These are phyloP conservation scores for Smallanthus sonchifolius DNA, from an alignment of 129 eudicot species.

Conservation along the genomic window DNA sequence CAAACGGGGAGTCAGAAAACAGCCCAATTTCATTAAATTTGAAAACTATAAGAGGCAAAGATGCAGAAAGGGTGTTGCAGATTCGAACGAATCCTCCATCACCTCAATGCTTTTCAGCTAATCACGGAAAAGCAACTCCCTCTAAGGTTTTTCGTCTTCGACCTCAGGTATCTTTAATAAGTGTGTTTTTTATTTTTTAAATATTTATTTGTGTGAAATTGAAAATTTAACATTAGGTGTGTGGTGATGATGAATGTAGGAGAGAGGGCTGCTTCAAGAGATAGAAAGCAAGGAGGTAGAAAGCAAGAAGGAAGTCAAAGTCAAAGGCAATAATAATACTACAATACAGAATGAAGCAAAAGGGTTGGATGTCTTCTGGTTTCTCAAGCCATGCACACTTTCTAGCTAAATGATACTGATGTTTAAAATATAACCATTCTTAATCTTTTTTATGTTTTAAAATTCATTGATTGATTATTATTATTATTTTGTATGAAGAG, in stretches of 20 bases:
- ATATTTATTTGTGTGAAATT: neutral
- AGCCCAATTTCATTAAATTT: slow-evolving; percentile 50
- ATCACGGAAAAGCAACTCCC: slow-evolving; percentile 27
- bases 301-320: slow-evolving; percentile 20
- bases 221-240: neutral
- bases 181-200: neutral
- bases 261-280: slow-evolving; percentile 12
- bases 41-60: slow-evolving; percentile 44
- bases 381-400: slow-evolving; percentile 24
- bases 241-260: slow-evolving; percentile 9
- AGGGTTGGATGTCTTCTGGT: slow-evolving; percentile 28
- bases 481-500: neutral
- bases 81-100: slow-evolving; percentile 88
- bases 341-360: slow-evolving; percentile 25
- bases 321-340: neutral
- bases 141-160: slow-evolving; percentile 17
- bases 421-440: too few species aligned
- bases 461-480: neutral
- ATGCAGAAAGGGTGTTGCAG: slow-evolving; percentile 44
- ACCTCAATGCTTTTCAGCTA: slow-evolving; percentile 88
- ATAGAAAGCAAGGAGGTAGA: slow-evolving; percentile 15
- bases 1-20: slow-evolving; percentile 58
- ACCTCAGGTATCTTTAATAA: slow-evolving; percentile 24
- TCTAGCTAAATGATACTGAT: slow-evolving; percentile 13
- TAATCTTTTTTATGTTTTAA: neutral